Conservation (phyloP, 2,329 filamentous ascomycete species). For the Diatrype stigma region DNA sequence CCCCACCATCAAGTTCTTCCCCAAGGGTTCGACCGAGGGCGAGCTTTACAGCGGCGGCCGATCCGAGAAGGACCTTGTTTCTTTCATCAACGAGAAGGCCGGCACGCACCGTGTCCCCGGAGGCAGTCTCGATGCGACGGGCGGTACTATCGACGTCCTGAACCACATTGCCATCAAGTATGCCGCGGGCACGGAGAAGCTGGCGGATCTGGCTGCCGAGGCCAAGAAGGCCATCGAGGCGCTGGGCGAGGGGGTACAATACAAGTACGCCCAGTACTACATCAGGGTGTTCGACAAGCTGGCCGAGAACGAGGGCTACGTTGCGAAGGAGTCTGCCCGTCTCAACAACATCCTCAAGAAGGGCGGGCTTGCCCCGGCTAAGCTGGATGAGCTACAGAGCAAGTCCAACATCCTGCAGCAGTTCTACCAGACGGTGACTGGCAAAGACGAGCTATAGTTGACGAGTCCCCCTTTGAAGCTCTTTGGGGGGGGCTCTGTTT, state of each 20-base stretch:
- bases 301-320: conserved; percentile 70
- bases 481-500: neutral
- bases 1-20: conserved; percentile 98
- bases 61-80: conserved; percentile 68
- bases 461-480: too few species aligned
- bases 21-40: conserved; percentile 71
- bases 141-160: conserved; percentile 77
- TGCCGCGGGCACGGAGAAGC: conserved; percentile 51
- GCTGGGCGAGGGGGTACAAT: conserved; percentile 57
- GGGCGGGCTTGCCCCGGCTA: conserved; percentile 78
- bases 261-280: conserved; percentile 92
- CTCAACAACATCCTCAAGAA: conserved; percentile 78
- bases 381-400: conserved; percentile 81
- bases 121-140: conserved; percentile 71
- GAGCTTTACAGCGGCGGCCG: conserved; percentile 73
- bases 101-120: conserved; percentile 81
- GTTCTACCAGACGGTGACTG: conserved; percentile 62
- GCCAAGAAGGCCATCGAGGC: conserved; percentile 65
- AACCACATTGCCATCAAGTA: conserved; percentile 75
- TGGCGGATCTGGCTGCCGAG: conserved; percentile 64
- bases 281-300: conserved; percentile 86
- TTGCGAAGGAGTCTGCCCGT: conserved; percentile 78
- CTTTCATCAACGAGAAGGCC: conserved; percentile 82
- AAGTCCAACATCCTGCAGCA: conserved; percentile 84
- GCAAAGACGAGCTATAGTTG: conserved; percentile 68